A percentile compares a stretch with the other conserved stretches of the same genome.
Conservation (phyloP, 2,329 filamentous ascomycete genomes). For the Aspergillus pseudoterreus region DNA sequence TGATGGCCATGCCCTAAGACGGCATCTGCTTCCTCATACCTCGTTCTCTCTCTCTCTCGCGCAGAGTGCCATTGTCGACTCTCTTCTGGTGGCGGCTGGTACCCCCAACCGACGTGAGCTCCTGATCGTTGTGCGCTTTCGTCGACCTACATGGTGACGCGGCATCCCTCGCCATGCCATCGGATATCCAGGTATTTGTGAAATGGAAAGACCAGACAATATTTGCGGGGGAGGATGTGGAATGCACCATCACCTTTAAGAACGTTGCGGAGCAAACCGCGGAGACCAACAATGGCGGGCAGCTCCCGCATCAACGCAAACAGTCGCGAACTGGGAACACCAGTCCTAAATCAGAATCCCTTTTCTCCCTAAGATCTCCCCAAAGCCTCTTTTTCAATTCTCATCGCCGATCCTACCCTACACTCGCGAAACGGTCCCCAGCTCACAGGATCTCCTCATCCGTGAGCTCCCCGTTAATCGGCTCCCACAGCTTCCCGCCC, state of each 20-base stretch:
- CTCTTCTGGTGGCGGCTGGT: constrained; percentile 14
- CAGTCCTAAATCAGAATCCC: constrained; percentile 31
- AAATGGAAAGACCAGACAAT: constrained; percentile 91
- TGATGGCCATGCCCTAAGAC: constrained; percentile 26
- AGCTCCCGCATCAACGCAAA: constrained; percentile 34
- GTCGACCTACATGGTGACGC: constrained; percentile 30
- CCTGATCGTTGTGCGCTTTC: constrained; percentile 14
- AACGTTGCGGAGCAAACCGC: constrained; percentile 60
- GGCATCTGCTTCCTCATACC: constrained; percentile 9
- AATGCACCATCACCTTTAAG: constrained; percentile 94
- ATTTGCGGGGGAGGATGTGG: constrained; percentile 92
- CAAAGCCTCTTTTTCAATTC: constrained; percentile 34
- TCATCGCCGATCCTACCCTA: constrained; percentile 33
- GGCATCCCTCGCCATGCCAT: constrained; percentile 44
- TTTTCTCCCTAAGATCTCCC: constrained; percentile 37
- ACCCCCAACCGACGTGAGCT: constrained; percentile 16
- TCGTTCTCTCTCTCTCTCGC: constrained; percentile 8
- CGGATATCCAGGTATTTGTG: constrained; percentile 92
- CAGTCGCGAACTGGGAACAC: constrained; percentile 33
- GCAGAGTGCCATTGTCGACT: constrained; percentile 3
- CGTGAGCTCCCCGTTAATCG: constrained; percentile 35
- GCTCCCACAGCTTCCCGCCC: constrained; percentile 42
- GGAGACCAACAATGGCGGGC: constrained; percentile 26
- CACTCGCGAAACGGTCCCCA: constrained; percentile 30
- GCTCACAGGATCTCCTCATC: constrained; percentile 40